Conservation (phyloP, 1,284 basidiomycete species). For the Leccinum griseonigrum region DNA sequence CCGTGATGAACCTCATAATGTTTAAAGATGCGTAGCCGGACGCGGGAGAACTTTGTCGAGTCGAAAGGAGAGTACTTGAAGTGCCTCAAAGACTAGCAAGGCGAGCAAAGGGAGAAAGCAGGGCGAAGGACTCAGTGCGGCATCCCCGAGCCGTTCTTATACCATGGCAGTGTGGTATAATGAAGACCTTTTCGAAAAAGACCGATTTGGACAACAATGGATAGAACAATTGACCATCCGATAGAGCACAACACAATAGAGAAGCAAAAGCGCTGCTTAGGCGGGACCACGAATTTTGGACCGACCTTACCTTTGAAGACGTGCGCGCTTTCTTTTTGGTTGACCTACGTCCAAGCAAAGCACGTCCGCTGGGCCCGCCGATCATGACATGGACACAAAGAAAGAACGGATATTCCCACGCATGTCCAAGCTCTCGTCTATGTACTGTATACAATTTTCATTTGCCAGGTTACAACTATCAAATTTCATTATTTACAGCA, state of each 20-base stretch:
- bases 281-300: neutral
- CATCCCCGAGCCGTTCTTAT: neutral
- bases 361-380: neutral
- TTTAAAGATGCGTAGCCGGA: neutral
- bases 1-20: neutral
- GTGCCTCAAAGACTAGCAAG: neutral
- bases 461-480: neutral
- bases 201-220: neutral
- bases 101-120: neutral
- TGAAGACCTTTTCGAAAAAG: neutral
- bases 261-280: neutral
- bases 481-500: neutral
- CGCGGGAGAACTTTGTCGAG: neutral
- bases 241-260: neutral
- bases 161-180: neutral
- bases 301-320: neutral
- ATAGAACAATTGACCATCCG: neutral
- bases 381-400: neutral
- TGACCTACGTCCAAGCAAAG: neutral
- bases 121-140: neutral
- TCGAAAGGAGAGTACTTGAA: neutral
- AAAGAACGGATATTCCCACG: too few species aligned
- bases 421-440: too few species aligned
- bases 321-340: neutral
- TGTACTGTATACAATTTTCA: too few species aligned